Percentiles rank a stretch among this genome's conserved stretches.
Conservation (phyloP, 768 basidiomycete genomes). For the Gymnopilus junonius region DNA sequence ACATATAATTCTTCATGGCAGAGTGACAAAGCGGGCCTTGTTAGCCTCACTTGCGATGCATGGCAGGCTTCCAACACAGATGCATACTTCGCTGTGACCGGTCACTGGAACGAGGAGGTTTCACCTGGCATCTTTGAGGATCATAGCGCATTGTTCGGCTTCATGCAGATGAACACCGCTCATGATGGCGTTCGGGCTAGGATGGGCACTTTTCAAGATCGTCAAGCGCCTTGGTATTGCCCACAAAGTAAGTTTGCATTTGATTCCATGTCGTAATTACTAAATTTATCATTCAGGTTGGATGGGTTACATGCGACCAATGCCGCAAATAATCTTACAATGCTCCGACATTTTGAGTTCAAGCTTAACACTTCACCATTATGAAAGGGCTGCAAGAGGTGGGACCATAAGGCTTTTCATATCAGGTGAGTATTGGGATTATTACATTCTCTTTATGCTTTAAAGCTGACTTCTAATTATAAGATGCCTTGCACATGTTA, state of each 20-base stretch:
- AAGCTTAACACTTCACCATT: constrained; percentile 26
- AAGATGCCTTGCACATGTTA: constrained; percentile 22
- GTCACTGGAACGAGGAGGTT: constrained; percentile 40
- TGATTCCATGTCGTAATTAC: not conserved
- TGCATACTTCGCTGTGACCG: constrained; percentile 43
- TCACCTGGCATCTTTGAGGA: constrained; percentile 28
- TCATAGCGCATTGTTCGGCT: constrained; percentile 36
- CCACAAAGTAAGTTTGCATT: constrained; percentile 29
- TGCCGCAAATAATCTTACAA: constrained; percentile 16
- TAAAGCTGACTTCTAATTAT: not conserved
- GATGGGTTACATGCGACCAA: constrained; percentile 15
- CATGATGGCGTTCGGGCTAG: constrained; percentile 39
- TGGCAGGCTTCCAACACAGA: constrained; percentile 45
- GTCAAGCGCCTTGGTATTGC: constrained; percentile 25
- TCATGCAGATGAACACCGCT: constrained; percentile 41
- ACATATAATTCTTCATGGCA: no score
- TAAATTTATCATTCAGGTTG: constrained; percentile 1
- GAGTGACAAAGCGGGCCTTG: not conserved
- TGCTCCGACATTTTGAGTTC: constrained; percentile 36
- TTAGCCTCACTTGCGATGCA: constrained; percentile 42
- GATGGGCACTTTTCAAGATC: constrained; percentile 42
- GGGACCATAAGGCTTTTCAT: constrained; percentile 2
- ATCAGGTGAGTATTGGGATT: constrained; percentile 5
- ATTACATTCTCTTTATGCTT: not conserved
- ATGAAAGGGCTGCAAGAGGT: constrained; percentile 28